These are phyloP conservation scores for Nyctanthes arbortristis DNA, from an alignment of 257 asterid genomes.

Conservation along the genomic window DNA sequence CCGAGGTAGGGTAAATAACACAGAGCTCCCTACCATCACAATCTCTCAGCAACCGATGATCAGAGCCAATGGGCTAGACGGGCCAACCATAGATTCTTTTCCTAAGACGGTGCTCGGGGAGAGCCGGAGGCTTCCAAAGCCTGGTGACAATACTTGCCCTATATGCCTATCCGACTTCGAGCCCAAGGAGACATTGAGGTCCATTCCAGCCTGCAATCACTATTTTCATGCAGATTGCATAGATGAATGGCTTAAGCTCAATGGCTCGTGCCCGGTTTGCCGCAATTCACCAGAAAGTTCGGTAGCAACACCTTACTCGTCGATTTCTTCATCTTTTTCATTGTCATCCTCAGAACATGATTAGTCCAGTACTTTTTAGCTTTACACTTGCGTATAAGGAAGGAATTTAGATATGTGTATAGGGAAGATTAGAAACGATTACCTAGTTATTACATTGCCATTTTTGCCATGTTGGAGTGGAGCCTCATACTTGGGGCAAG, in stretches of 20 bases:
- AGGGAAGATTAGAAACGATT: too few species aligned
- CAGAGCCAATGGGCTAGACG: slow-evolving; percentile 50
- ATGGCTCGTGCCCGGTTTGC: slow-evolving; percentile 79
- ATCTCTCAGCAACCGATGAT: slow-evolving; percentile 22
- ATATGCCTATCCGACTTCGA: slow-evolving; percentile 73
- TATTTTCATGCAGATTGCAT: slow-evolving; percentile 68
- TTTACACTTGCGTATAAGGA: too few species aligned
- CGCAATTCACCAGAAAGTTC: slow-evolving; percentile 59
- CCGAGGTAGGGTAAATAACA: slow-evolving; percentile 21
- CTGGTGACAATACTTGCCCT: slow-evolving; percentile 58
- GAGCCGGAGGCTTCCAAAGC: slow-evolving; percentile 61
- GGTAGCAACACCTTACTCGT: slow-evolving; percentile 40
- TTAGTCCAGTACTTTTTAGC: too few species aligned
- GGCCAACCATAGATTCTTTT: slow-evolving; percentile 61
- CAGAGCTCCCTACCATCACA: slow-evolving; percentile 31
- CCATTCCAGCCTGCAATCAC: slow-evolving; percentile 79
- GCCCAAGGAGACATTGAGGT: slow-evolving; percentile 61
- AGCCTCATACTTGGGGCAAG: too few species aligned
- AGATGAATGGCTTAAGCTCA: slow-evolving; percentile 84
- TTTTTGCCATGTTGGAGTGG: too few species aligned
- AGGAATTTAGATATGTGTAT: too few species aligned
- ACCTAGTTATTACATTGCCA: too few species aligned
- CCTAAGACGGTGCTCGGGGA: slow-evolving; percentile 72
- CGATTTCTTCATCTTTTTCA: slow-evolving; percentile 38
- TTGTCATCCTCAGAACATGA: slow-evolving; percentile 15